Conservation (phyloP, 495 filamentous ascomycete genomes). For the Xylaria grammica region DNA sequence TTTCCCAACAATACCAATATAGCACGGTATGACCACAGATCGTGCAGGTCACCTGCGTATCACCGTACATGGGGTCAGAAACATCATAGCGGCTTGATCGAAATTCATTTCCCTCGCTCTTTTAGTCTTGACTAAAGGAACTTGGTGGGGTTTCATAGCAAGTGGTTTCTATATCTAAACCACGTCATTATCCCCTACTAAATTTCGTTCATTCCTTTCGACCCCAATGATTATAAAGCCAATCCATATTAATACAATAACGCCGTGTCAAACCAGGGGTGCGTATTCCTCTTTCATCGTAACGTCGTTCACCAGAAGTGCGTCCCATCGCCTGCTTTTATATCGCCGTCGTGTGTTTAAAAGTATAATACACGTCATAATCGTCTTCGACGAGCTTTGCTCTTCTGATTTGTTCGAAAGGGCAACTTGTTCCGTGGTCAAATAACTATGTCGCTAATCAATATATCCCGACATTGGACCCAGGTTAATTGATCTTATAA, state of each 20-base stretch:
- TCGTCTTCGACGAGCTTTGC: not conserved
- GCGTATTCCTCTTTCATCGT: constrained; percentile 2
- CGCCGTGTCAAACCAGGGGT: not conserved
- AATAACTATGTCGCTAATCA: not conserved
- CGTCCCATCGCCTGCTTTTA: not conserved
- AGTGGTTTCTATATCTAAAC: not conserved
- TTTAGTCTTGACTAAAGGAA: not conserved
- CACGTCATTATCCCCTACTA: not conserved
- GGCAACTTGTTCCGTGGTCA: not conserved
- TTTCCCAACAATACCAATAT: not conserved
- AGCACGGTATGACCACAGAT: not conserved
- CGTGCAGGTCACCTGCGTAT: not conserved
- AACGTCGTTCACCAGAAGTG: constrained; percentile 1
- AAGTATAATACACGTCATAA: constrained; percentile 16
- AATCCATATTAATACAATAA: constrained; percentile 8
- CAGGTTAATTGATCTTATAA: not conserved
- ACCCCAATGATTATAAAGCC: not conserved
- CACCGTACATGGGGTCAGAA: not conserved
- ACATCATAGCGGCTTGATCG: not conserved
- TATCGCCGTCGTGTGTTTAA: constrained; percentile 5
- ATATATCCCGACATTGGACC: no score
- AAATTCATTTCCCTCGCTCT: not conserved
- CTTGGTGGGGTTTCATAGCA: not conserved
- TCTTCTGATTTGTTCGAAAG: not conserved
- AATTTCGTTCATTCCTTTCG: not conserved